A percentile compares a stretch with the other conserved stretches of the same genome.
Evolutionary conservation across 1,139 yeast genomes (phyloP).

Genomic region (Debaryomyces subglobosus): DNA sequence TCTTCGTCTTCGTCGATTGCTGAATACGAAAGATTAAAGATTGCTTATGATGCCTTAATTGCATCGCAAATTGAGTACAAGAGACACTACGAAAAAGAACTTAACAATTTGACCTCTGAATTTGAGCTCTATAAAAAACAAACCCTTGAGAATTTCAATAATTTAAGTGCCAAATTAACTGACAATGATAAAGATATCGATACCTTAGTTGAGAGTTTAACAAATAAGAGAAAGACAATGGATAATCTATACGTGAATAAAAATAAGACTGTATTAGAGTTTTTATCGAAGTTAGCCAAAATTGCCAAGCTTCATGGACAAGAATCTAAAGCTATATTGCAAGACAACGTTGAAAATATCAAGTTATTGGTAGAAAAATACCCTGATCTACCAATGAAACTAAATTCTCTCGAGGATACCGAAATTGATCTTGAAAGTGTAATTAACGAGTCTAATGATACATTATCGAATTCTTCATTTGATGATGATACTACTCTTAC

Average conservation of each 20-base stretch:
- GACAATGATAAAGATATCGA: constrained; percentile 50
- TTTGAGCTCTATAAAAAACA: constrained; percentile 44
- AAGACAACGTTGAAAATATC: constrained; percentile 35
- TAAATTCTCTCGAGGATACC: constrained; percentile 30
- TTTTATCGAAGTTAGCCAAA: constrained; percentile 46
- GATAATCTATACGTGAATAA: constrained; percentile 50
- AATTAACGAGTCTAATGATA: constrained; percentile 37
- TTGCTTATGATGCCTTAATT: constrained; percentile 63
- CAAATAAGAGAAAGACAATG: constrained; percentile 45
- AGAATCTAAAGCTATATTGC: constrained; percentile 41
- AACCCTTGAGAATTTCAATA: constrained; percentile 32
- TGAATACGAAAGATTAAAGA: constrained; percentile 60
- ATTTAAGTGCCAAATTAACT: constrained; percentile 31
- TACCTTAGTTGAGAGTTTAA: constrained; percentile 44
- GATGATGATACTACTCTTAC: constrained; percentile 41
- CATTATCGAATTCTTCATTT: constrained; percentile 35
- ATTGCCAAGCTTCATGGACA: constrained; percentile 54
- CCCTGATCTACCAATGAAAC: constrained; percentile 41
- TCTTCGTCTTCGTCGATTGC: constrained; percentile 50
- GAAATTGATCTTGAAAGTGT: constrained; percentile 40
- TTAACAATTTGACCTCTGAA: constrained; percentile 26
- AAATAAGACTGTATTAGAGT: constrained; percentile 48
- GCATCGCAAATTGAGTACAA: constrained; percentile 61
- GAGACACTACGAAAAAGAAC: constrained; percentile 47
- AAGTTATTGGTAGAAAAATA: constrained; percentile 32